Base-by-base conservation (phyloP, 2,329 filamentous ascomycete species). In the Orbilia oligospora region DNA sequence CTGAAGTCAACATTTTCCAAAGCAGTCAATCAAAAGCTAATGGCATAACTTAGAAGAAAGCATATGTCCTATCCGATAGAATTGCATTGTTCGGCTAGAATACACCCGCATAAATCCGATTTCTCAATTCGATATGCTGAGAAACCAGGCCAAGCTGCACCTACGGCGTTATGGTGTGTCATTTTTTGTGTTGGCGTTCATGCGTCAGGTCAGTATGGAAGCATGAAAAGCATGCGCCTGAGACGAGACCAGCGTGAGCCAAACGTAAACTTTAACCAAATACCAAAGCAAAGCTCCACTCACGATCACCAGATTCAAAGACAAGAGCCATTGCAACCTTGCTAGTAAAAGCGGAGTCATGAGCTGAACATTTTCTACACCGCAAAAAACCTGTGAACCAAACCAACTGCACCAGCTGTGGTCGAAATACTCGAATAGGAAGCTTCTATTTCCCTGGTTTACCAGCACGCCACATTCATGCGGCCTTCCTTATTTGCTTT, bases 401-500 rank as follows among this genome's bases (percentile, higher is more conserved):
- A 49, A 68, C n/a, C 63, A 30, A 48, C 9, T 30, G 63, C 51
- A 24, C 24, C 41, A 30, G 27, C 51, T 65, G 63, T 68, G 20
- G 61, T 64, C 27, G 44, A 49, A 44, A 48, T 27, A 20, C 75
- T 71, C n/a, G 24, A 78, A 72, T 51, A 78, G 75, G 75, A 56
- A 78, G 75, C 61, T 78, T 78, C 46, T 12, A 72, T 38, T 20
- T 72, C 30, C 55, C 63, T 33, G 33, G 64, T 55, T 64, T 24
- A 56, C 44, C 24, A 30, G 36, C 68, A 78, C 49, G 73, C 75
- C 75, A 69, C 75, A 71, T 56, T 61, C 55, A 48, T 67, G 58
- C 68, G 53, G 63, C 75, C 75, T 78, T 71, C 75, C 75, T 63
- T 49, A 20, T 77, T 77, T 71, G 67, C 68, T 70, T 78, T 67